phyloP scores from a whole-genome alignment of 2,329 filamentous ascomycete species.

The Botrytis deweyae region DNA sequence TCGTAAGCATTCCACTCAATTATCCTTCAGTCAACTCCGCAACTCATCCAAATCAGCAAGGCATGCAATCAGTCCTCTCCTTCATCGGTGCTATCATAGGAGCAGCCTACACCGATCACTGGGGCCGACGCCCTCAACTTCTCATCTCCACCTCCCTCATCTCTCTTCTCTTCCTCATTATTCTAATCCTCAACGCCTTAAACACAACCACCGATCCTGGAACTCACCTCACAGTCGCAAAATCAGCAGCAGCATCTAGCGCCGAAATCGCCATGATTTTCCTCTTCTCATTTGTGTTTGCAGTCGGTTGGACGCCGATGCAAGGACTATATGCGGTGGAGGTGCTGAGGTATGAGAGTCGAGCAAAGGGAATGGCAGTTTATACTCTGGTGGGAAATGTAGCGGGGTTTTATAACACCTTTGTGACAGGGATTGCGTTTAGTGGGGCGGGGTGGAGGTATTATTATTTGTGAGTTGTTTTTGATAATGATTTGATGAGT shows the following conservation, averaged over 20 bases:
- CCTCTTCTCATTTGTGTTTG: constrained; percentile 53
- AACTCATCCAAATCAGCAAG: constrained; percentile 40
- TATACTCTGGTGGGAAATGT: constrained; percentile 18
- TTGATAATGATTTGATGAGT: too few species aligned
- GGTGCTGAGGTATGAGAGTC: constrained; percentile 37
- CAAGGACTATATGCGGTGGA: constrained; percentile 52
- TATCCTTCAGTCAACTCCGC: fast-evolving
- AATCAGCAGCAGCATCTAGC: constrained; percentile 42
- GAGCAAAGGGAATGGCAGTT: constrained; percentile 17
- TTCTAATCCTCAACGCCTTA: constrained; percentile 43
- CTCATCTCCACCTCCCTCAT: constrained; percentile 44
- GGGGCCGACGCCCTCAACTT: constrained; percentile 43
- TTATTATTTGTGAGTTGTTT: constrained; percentile 15
- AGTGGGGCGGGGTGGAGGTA: constrained; percentile 13
- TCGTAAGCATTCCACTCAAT: constrained; percentile 27
- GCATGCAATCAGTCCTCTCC: constrained; percentile 31
- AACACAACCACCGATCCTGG: constrained; percentile 46
- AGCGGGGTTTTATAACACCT: constrained; percentile 20
- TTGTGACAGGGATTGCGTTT: constrained; percentile 20
- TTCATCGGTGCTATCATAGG: constrained; percentile 42
- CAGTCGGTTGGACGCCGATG: constrained; percentile 52
- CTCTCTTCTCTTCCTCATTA: constrained; percentile 17
- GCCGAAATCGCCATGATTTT: constrained; percentile 52
- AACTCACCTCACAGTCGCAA: constrained; percentile 2
- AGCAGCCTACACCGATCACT: constrained; percentile 30